Evolutionary conservation across 2,329 filamentous ascomycete genomes (phyloP), one percentile per base, ranked within the genome.

Genomic region (Ascochyta rabiei): DNA sequence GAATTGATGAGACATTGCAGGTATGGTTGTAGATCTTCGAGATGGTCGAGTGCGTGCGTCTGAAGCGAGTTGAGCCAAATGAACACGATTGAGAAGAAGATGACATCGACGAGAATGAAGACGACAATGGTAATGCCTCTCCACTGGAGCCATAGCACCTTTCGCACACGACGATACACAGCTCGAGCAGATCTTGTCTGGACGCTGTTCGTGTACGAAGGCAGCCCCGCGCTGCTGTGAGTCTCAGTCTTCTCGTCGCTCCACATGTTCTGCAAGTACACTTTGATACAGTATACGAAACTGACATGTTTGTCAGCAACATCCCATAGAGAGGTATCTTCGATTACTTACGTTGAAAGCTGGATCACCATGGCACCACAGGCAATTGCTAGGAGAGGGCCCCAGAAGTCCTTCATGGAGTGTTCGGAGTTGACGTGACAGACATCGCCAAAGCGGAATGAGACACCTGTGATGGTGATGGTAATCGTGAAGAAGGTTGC

Each of bases 381-480:
- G 30, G 91, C 85, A 67, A 98, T 89, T 4, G 88, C 84, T 62
- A 96, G 81, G 24, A 97, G 76, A 0, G 95, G 96, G 15, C 93
- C 91, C 93, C 93, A 98, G 69, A 96, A 91, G 70, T 89, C 89
- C 28, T 87, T 85, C 73, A 96, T 79, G 57, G 91, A 93, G 74
- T 96, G 85, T 51, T 85, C 78, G 75, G 96, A 91, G 79, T 98
- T 98, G 79, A 98, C 93, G 74, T 97, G 93, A 76, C 95, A 99
- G 24, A 92, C 90, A 42, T 84, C 83, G 47, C 95, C 95, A 69
- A 98, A 97, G 45, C 95, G 88, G 77, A 93, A 98, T 1, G 93
- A 98, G 4, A 97, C 91, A 18, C 95, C 95, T 45, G 93, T 97
- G 59, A 96, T 81, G 37, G 90, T 83, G 61, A 98, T 84, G 44